Conservation (phyloP, 495 filamentous ascomycete species). For the Xylaria flabelliformis region DNA sequence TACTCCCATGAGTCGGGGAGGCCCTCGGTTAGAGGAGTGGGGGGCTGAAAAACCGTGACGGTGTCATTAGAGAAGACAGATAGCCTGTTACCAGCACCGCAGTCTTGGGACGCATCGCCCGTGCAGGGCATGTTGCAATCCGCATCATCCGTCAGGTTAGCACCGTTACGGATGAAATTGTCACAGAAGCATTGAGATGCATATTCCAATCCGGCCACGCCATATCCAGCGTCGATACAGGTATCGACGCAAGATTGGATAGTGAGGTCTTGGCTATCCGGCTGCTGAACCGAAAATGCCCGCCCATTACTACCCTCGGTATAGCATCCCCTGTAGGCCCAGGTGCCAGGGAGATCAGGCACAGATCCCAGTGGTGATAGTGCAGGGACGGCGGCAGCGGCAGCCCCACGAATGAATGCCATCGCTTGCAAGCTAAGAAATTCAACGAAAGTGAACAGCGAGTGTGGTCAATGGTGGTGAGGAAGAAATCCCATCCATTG, state of each 20-base stretch:
- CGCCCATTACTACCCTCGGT: constrained; percentile 16
- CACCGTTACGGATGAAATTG: constrained; percentile 35
- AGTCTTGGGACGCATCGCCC: constrained; percentile 41
- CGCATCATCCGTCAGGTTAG: constrained; percentile 36
- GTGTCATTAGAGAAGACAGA: constrained; percentile 44
- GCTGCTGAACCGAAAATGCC: constrained; percentile 11
- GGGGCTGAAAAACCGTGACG: constrained; percentile 30
- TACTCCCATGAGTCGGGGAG: constrained; percentile 52
- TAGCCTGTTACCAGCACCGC: constrained; percentile 45
- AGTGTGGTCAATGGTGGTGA: neutral
- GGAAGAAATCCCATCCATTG: neutral
- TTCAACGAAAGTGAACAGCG: constrained; percentile 18
- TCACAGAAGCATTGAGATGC: constrained; percentile 64
- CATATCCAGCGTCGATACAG: constrained; percentile 47
- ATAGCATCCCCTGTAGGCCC: constrained; percentile 23
- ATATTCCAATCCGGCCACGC: constrained; percentile 62
- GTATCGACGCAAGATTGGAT: constrained; percentile 57
- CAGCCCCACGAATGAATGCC: constrained; percentile 19
- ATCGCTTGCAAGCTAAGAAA: neutral
- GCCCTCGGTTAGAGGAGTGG: constrained; percentile 33
- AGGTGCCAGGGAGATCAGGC: constrained; percentile 10
- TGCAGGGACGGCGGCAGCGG: neutral
- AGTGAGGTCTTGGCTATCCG: constrained; percentile 46
- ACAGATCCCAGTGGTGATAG: constrained; percentile 1
- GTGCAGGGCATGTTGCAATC: constrained; percentile 49